phyloP scores from a whole-genome alignment of 2,329 filamentous ascomycete species.

The Beauveria australis region DNA sequence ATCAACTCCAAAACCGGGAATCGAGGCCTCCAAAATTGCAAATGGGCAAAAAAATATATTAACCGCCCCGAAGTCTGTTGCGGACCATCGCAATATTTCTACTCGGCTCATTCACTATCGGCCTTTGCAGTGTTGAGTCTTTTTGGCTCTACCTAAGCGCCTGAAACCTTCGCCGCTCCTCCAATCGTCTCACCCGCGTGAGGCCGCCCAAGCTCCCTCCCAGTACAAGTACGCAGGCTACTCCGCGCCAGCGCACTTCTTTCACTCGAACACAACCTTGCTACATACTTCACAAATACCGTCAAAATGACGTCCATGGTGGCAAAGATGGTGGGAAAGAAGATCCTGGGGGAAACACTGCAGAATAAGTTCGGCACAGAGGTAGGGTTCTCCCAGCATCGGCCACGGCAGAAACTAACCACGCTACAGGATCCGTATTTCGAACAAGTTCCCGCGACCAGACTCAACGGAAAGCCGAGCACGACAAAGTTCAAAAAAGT shows the following conservation, averaged over 20 bases:
- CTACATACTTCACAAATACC: conserved; percentile 7
- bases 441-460: conserved; percentile 68
- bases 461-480: conserved; percentile 53
- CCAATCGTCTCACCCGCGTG: not conserved
- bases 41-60: not conserved
- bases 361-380: conserved; percentile 51
- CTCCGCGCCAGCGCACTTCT: not conserved
- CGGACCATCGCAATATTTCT: not conserved
- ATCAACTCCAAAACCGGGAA: conserved; percentile 3
- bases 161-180: conserved; percentile 3
- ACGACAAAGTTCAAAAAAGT: conserved; percentile 68
- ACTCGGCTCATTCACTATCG: not conserved
- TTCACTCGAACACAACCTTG: not conserved
- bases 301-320: conserved; percentile 42
- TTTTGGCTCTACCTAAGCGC: conserved; percentile 1
- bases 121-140: not conserved
- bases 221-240: not conserved
- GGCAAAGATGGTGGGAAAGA: conserved; percentile 47
- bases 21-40: not conserved
- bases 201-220: conserved; percentile 2
- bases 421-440: conserved; percentile 74
- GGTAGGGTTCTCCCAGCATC: conserved; percentile 26
- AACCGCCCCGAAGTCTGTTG: not conserved
- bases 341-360: conserved; percentile 47
- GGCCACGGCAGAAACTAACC: not conserved